Percentiles rank a stretch among this genome's conserved stretches.
Evolutionary conservation across 148 eudicot genomes (phyloP).

Genomic region (Cornus controversa): DNA sequence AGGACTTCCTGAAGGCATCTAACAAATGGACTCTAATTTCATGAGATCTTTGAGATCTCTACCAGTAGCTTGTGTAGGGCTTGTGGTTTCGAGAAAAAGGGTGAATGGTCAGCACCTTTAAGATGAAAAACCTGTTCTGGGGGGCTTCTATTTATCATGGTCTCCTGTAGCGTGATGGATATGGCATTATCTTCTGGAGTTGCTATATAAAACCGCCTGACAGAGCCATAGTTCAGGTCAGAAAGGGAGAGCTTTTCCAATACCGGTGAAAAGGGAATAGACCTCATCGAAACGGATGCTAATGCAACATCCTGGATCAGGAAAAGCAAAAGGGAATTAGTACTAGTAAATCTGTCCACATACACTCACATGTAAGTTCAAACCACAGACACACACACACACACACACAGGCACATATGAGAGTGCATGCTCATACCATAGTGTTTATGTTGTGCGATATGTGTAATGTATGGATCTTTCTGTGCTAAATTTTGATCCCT

Average conservation of each 20-base stretch:
- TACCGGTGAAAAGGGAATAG: conserved; percentile 80
- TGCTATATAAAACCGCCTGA: conserved; percentile 74
- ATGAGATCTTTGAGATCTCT: conserved; percentile 60
- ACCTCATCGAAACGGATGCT: conserved; percentile 92
- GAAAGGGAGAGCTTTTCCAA: conserved; percentile 75
- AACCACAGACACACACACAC: not conserved
- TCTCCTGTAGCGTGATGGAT: conserved; percentile 54
- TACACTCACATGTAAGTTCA: not conserved
- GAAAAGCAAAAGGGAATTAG: conserved; percentile 7
- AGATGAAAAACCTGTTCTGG: conserved; percentile 73
- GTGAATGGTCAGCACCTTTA: conserved; percentile 92
- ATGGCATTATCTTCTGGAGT: conserved; percentile 79
- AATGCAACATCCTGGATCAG: conserved; percentile 72
- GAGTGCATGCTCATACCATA: not conserved
- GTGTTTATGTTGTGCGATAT: too few relatives aligned
- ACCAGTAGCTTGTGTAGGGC: conserved; percentile 70
- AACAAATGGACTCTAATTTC: conserved; percentile 11
- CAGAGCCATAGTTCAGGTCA: conserved; percentile 57
- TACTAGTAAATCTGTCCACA: not conserved
- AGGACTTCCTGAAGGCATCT: not conserved
- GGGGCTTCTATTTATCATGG: conserved; percentile 58
- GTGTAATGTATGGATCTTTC: too few relatives aligned
- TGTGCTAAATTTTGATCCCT: not conserved
- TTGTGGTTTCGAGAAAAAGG: conserved; percentile 97
- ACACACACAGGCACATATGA: not conserved